Conservation (phyloP, 2,329 filamentous ascomycete genomes). For the Tolypocladium ovalisporum region DNA sequence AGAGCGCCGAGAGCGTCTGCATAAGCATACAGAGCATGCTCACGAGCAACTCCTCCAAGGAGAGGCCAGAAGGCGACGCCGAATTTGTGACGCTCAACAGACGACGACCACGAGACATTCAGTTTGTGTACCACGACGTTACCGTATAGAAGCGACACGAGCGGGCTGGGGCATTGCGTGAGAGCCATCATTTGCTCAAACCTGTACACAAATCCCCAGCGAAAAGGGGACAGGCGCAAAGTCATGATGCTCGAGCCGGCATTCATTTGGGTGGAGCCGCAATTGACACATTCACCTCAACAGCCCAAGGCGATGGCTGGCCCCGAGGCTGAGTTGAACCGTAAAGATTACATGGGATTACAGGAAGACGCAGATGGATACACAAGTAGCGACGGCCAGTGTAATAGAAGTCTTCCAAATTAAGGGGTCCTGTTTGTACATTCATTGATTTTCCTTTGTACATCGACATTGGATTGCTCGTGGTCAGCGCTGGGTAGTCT, state of each 20-base stretch:
- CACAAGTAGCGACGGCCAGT: background rate
- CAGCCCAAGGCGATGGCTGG: background rate
- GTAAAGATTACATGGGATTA: background rate
- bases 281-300: background rate
- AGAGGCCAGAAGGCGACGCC: constrained; percentile 80
- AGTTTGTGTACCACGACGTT: constrained; percentile 90
- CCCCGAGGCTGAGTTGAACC: background rate
- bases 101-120: constrained; percentile 74
- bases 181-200: background rate
- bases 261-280: background rate
- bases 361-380: background rate
- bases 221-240: background rate
- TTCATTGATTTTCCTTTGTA: background rate
- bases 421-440: background rate
- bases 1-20: constrained; percentile 93
- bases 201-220: background rate
- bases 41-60: constrained; percentile 85
- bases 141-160: constrained; percentile 40
- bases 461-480: background rate
- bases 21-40: constrained; percentile 98
- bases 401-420: background rate
- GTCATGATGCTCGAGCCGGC: background rate
- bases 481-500: too few species aligned
- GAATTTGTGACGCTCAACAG: constrained; percentile 78
- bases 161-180: background rate